Conservation (phyloP, 2,329 filamentous ascomycete species). For the Hypoxylon sp. region DNA sequence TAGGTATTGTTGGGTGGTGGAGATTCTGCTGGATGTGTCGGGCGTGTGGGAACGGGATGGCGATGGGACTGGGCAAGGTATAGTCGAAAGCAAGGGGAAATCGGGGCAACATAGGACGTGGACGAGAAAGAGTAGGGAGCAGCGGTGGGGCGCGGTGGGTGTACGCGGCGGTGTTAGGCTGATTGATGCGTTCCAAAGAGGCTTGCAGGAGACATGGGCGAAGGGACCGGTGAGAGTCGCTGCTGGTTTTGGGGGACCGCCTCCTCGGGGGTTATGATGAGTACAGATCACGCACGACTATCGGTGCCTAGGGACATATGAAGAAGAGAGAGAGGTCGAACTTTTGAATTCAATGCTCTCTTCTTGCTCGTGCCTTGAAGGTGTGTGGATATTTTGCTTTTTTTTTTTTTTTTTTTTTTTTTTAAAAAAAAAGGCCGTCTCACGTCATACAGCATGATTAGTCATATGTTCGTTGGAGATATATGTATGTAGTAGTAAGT, state of each 20-base stretch:
- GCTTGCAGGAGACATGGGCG: slow-evolving; percentile 13
- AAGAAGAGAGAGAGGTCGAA: neutral
- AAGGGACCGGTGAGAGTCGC: slow-evolving; percentile 49
- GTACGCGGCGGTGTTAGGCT: slow-evolving; percentile 58
- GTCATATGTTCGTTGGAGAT: neutral
- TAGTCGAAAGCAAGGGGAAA: slow-evolving; percentile 26
- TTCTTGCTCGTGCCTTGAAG: slow-evolving; percentile 2
- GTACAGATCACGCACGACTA: neutral
- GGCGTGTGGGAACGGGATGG: slow-evolving; percentile 60
- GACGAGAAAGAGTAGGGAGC: slow-evolving; percentile 60
- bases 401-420: no score
- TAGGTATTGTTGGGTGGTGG: slow-evolving; percentile 61
- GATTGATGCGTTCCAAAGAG: slow-evolving; percentile 57
- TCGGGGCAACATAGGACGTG: slow-evolving; percentile 39
- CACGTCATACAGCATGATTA: neutral
- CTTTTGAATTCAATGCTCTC: neutral
- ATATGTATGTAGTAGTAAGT: no score
- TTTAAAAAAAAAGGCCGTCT: neutral
- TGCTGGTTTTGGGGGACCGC: slow-evolving; percentile 56
- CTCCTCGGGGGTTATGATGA: slow-evolving; percentile 22
- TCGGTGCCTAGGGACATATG: neutral
- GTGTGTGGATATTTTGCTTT: no score
- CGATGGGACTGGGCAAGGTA: neutral
- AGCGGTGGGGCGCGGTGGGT: slow-evolving; percentile 68
- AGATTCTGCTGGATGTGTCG: slow-evolving; percentile 67